phyloP scores from a whole-genome alignment of 768 basidiomycete species.

The Macrocybe gigantea region DNA sequence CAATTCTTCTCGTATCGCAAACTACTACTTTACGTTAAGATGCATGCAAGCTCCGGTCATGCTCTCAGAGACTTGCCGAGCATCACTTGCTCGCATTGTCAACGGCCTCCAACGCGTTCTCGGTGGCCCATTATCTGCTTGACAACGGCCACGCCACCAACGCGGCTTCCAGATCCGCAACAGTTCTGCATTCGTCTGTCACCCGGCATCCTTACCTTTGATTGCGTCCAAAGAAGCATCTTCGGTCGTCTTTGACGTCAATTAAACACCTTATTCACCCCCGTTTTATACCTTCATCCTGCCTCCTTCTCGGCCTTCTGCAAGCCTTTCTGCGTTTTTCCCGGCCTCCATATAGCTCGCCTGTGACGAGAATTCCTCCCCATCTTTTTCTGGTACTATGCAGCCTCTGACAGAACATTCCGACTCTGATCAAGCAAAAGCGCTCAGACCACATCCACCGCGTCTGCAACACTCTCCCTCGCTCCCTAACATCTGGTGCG shows the following conservation, averaged over 20 bases:
- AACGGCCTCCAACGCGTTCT: slow-evolving; percentile 7
- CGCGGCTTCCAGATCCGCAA: slow-evolving; percentile 38
- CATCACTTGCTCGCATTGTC: neutral
- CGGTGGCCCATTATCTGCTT: slow-evolving; percentile 27
- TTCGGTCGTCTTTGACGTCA: slow-evolving; percentile 35
- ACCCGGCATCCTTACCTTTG: slow-evolving; percentile 22
- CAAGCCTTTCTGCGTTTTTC: slow-evolving; percentile 28
- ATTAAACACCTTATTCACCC: slow-evolving; percentile 35
- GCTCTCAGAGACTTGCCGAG: too few species aligned
- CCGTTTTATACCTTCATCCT: slow-evolving; percentile 20
- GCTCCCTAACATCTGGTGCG: slow-evolving; percentile 64
- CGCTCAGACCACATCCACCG: slow-evolving; percentile 27
- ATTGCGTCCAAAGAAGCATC: slow-evolving; percentile 22
- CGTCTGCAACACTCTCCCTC: slow-evolving; percentile 63
- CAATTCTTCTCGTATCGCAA: too few species aligned
- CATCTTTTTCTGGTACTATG: too few species aligned
- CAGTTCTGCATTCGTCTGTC: slow-evolving; percentile 24
- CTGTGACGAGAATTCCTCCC: slow-evolving; percentile 17
- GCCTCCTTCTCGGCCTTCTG: slow-evolving; percentile 18
- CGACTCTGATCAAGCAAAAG: slow-evolving; percentile 4
- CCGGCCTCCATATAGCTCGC: slow-evolving; percentile 24
- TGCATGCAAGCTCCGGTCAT: too few species aligned
- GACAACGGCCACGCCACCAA: slow-evolving; percentile 32
- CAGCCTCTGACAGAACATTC: too few species aligned
- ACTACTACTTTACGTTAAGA: too few species aligned